A percentile compares a stretch with the other conserved stretches of the same genome.
phyloP scores from a whole-genome alignment of 257 asterid species.

The Cynanchum wilfordii region DNA sequence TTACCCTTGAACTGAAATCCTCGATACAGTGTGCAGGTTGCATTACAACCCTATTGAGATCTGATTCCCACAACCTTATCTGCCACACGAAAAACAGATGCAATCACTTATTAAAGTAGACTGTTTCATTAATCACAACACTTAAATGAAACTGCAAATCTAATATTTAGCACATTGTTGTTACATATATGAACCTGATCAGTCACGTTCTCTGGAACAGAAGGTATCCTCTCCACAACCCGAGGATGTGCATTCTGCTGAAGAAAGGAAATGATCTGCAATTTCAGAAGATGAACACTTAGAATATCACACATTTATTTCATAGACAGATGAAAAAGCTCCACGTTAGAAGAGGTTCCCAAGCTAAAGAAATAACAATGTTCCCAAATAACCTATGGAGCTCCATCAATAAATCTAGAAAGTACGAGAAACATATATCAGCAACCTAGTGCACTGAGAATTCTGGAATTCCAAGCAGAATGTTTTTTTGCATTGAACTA shows the following conservation, averaged over 20 bases:
- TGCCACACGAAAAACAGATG: constrained; percentile 22
- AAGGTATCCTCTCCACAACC: constrained; percentile 71
- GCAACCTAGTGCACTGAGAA: background rate
- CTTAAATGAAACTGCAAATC: background rate
- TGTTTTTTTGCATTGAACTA: background rate
- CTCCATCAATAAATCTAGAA: background rate
- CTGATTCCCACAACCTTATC: constrained; percentile 96
- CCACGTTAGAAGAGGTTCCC: background rate
- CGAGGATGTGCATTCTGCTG: constrained; percentile 99
- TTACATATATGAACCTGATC: constrained; percentile 56
- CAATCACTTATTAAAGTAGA: background rate
- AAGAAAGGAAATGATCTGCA: constrained; percentile 89
- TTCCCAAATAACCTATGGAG: background rate
- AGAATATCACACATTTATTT: background rate
- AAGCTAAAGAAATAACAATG: background rate
- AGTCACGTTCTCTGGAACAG: constrained; percentile 95
- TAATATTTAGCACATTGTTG: background rate
- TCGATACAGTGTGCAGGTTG: constrained; percentile 63
- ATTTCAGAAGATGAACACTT: constrained; percentile 9
- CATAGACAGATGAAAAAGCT: background rate
- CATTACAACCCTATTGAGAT: constrained; percentile 82
- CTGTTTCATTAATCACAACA: background rate
- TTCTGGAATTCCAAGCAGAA: background rate
- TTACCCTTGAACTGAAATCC: constrained; percentile 83
- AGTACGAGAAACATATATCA: background rate